Evolutionary conservation across 2,329 filamentous ascomycete genomes (phyloP), one percentile per base, ranked within the genome.

Genomic region (Penicillium sp.): DNA sequence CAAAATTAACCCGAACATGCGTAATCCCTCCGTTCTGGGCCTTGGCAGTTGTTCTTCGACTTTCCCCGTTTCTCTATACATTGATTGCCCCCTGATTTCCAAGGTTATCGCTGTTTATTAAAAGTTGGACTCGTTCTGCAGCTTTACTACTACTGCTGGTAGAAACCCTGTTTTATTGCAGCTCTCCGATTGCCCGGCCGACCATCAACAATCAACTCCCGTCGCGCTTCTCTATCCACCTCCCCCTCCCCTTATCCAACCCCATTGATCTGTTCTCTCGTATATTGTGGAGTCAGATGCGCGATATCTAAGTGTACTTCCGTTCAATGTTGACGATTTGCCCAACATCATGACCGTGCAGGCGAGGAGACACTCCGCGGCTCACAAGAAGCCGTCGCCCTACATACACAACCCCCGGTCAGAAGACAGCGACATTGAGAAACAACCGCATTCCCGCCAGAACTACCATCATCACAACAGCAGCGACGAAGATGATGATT

Each of bases 381-480:
- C 60, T 4, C 57, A 61, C 46, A 57, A 59, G 43, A 43, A 57
- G 49, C 49, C 52, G 10, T 55, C 60, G 26, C 51, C 54, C 31
- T 57, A 59, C 46, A 47, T 22, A 28, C 53, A 26, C 44, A 52
- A 23, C 34, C 47, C 9, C 50, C 44, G 35, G 44, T 56, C 18
- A 41, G 48, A 54, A 22, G 56, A 60, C n/a, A 53, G 58, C 41
- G 67, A 70, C 40, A n/a, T 67, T 31, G 65, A 67, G 44, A 67
- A 67, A 46, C 61, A 66, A 28, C 57, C 57, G 11, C 35, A 50
- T 4, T 41, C 54, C 28, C 59, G 56, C 13, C 55, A 37, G 38
- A 22, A 37, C 22, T 47, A 55, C 18, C 47, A 54, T 10, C 51
- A 55, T 35, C 56, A 56, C 27, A 56, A 55, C 36, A 42, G 39